Percentiles rank a stretch among this genome's conserved stretches.
These are phyloP conservation scores for Simplicillium aogashimaense DNA, from an alignment of 2,329 filamentous ascomycete species.

Conservation along the genomic window DNA sequence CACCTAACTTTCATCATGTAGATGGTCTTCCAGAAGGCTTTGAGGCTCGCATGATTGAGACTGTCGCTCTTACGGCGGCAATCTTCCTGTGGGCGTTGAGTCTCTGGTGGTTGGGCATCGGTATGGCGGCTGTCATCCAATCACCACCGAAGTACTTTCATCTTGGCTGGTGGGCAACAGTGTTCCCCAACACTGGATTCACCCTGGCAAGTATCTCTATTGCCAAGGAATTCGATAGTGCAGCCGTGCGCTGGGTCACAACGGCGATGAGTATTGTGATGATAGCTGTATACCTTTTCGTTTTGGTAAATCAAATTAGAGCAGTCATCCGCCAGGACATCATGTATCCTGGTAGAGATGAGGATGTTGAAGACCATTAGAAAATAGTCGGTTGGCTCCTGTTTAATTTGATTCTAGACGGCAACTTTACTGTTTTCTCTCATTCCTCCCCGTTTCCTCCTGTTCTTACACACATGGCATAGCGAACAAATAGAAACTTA, in stretches of 20 bases:
- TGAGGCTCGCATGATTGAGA: slow-evolving; percentile 32
- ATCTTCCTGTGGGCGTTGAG: slow-evolving; percentile 57
- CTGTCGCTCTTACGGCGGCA: slow-evolving; percentile 34
- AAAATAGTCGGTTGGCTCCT: background rate
- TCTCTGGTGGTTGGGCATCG: slow-evolving; percentile 45
- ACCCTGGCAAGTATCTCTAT: slow-evolving; percentile 46
- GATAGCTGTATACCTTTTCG: slow-evolving; percentile 28
- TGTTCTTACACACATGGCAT: too few species aligned
- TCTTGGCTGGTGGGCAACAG: slow-evolving; percentile 55
- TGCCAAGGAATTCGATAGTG: slow-evolving; percentile 34
- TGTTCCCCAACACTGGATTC: slow-evolving; percentile 54
- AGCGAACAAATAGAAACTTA: too few species aligned
- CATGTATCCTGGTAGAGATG: slow-evolving; percentile 44
- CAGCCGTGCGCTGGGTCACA: slow-evolving; percentile 34
- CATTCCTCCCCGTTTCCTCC: too few species aligned
- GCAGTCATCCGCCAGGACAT: slow-evolving; percentile 43
- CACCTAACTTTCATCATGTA: slow-evolving; percentile 32
- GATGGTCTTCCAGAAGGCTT: slow-evolving; percentile 21
- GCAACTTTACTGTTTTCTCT: too few species aligned
- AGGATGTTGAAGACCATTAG: slow-evolving; percentile 40
- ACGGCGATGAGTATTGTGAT: slow-evolving; percentile 40
- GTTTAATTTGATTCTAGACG: too few species aligned
- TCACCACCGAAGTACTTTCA: slow-evolving; percentile 41
- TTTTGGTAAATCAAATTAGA: slow-evolving; percentile 32
- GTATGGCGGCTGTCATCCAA: slow-evolving; percentile 20